Evolutionary conservation across 1,284 basidiomycete genomes (phyloP).

Genomic region (Pholiota adiposa): DNA sequence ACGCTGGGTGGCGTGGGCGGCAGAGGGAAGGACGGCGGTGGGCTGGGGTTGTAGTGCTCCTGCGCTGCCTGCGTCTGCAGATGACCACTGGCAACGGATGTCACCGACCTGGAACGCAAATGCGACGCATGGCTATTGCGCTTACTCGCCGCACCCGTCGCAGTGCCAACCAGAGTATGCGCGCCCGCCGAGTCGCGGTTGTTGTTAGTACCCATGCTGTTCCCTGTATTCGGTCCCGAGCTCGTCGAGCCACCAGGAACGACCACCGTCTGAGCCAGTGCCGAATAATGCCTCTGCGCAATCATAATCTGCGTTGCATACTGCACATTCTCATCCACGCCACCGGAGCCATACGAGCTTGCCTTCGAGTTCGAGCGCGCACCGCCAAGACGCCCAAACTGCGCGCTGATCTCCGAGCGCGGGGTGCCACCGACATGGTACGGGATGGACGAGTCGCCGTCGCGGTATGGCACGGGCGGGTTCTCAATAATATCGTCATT

Average conservation of each 20-base stretch:
- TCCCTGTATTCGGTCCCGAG: slow-evolving; percentile 24
- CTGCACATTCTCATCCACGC: slow-evolving; percentile 50
- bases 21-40: slow-evolving; percentile 66
- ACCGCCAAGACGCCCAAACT: slow-evolving; percentile 56
- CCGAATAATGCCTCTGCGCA: slow-evolving; percentile 69
- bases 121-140: slow-evolving; percentile 35
- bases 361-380: slow-evolving; percentile 51
- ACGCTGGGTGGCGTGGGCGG: slow-evolving; percentile 71
- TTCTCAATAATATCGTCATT: slow-evolving; percentile 41
- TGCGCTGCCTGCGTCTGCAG: slow-evolving; percentile 43
- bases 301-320: slow-evolving; percentile 64
- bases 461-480: slow-evolving; percentile 50
- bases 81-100: slow-evolving; percentile 42
- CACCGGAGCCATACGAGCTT: slow-evolving; percentile 55
- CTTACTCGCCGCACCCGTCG: slow-evolving; percentile 40
- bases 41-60: slow-evolving; percentile 49
- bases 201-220: slow-evolving; percentile 24
- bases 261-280: slow-evolving; percentile 64
- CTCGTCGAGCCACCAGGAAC: slow-evolving; percentile 48
- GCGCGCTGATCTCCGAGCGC: slow-evolving; percentile 54
- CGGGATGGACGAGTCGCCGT: slow-evolving; percentile 45
- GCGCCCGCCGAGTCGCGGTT: slow-evolving; percentile 28
- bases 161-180: slow-evolving; percentile 33
- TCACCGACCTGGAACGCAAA: slow-evolving; percentile 51
- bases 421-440: slow-evolving; percentile 50